phyloP scores from a whole-genome alignment of 129 eudicot species.

The Calendula officinalis region DNA sequence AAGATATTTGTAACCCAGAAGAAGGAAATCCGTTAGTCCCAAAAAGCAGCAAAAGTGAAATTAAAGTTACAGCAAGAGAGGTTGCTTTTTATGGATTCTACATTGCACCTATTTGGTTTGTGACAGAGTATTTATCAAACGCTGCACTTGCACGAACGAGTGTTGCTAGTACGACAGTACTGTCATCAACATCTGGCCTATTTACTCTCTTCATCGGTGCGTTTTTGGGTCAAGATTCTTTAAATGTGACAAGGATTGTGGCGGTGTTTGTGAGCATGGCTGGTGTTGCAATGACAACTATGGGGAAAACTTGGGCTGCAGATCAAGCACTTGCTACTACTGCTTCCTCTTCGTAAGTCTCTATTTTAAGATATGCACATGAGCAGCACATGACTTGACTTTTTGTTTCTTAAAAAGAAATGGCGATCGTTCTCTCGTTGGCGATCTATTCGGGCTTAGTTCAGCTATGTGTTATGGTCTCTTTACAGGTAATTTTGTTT shows the following conservation, averaged over 20 bases:
- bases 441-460: conserved; percentile 95
- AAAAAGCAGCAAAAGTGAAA: conserved; percentile 29
- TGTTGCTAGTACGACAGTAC: conserved; percentile 98
- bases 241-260: conserved; percentile 70
- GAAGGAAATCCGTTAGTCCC: conserved; percentile 65
- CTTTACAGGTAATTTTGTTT: conserved; percentile 57
- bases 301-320: conserved; percentile 98
- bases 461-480: conserved; percentile 91
- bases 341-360: conserved; percentile 55
- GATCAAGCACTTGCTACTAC: conserved; percentile 56
- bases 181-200: conserved; percentile 95
- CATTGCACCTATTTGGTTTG: conserved; percentile 95
- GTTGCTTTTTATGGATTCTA: conserved; percentile 82
- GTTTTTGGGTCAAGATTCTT: conserved; percentile 87
- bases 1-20: conserved; percentile 55
- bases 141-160: conserved; percentile 99
- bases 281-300: conserved; percentile 96
- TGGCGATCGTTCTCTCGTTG: conserved; percentile 79
- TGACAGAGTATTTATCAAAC: conserved; percentile 93
- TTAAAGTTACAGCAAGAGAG: conserved; percentile 61
- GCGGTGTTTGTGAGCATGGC: conserved; percentile 98
- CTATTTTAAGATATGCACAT: neutral
- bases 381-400: conserved; percentile 18
- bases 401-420: conserved; percentile 76
- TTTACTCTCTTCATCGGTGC: conserved; percentile 98